These are phyloP conservation scores for Ganoderma sp. DNA, from an alignment of 1,284 basidiomycete species.

Conservation along the genomic window DNA sequence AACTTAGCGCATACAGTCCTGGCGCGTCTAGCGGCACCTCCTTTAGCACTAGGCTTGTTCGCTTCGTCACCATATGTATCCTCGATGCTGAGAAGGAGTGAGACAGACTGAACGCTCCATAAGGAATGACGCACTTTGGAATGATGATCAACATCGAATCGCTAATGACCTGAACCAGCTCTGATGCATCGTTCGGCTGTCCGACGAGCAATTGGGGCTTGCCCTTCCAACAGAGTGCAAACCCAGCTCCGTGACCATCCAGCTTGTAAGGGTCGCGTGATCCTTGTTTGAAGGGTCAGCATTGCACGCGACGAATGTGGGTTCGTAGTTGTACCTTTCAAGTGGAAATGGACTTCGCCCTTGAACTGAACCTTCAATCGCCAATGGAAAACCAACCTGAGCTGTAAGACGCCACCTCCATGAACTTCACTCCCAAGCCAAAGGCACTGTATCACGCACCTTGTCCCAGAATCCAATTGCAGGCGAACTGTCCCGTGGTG, in stretches of 20 bases:
- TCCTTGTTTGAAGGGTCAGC: conserved; percentile 54
- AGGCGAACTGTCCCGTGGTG: conserved; percentile 87
- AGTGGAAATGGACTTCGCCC: conserved; percentile 78
- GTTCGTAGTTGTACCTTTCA: conserved; percentile 70
- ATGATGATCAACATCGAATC: conserved; percentile 83
- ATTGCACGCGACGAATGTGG: conserved; percentile 15
- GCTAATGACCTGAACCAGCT: conserved; percentile 86
- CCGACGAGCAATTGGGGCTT: conserved; percentile 78
- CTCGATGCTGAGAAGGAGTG: conserved; percentile 35
- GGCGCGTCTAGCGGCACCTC: conserved; percentile 44
- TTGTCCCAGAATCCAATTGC: conserved; percentile 95
- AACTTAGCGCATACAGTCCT: conserved; percentile 76
- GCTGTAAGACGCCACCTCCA: conserved; percentile 47
- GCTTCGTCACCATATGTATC: conserved; percentile 37
- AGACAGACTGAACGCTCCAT: conserved; percentile 8
- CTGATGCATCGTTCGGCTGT: conserved; percentile 75
- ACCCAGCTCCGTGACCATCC: conserved; percentile 83
- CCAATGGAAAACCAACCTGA: conserved; percentile 89
- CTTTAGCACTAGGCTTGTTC: conserved; percentile 32
- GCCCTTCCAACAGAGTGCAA: conserved; percentile 87
- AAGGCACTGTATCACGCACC: conserved; percentile 44
- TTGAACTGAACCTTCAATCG: conserved; percentile 74
- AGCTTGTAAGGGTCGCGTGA: conserved; percentile 85
- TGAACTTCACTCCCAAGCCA: neutral
- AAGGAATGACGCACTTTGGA: conserved; percentile 62